These are phyloP conservation scores for Didymella exigua DNA, from an alignment of 2,329 filamentous ascomycete genomes.

Conservation along the genomic window DNA sequence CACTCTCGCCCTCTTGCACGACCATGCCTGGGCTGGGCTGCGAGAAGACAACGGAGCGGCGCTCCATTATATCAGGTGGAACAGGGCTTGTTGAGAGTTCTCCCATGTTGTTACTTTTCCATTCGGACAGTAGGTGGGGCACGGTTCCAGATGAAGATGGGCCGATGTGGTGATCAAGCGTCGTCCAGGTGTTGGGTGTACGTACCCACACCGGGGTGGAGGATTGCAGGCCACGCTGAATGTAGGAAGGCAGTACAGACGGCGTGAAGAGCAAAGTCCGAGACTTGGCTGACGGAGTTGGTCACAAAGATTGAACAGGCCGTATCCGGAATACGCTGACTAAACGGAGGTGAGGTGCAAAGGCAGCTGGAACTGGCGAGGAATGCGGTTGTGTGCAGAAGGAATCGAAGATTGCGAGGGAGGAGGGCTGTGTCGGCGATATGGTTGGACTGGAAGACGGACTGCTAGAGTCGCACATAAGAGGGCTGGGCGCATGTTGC, in stretches of 20 bases:
- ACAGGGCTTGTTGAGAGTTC: constrained; percentile 35
- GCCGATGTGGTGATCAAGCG: constrained; percentile 17
- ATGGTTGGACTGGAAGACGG: constrained; percentile 34
- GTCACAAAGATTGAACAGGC: constrained; percentile 23
- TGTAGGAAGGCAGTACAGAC: constrained; percentile 11
- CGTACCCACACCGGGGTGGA: constrained; percentile 6
- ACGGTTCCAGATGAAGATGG: constrained; percentile 21
- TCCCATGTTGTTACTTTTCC: constrained; percentile 38
- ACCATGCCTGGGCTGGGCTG: constrained; percentile 50
- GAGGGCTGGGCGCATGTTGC: constrained; percentile 32
- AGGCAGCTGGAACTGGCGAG: constrained; percentile 26
- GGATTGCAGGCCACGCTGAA: constrained; percentile 12
- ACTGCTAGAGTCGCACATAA: constrained; percentile 33
- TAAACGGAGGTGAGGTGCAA: constrained; percentile 22
- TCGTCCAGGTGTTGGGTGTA: constrained; percentile 6
- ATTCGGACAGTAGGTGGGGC: constrained; percentile 26
- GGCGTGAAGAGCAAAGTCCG: constrained; percentile 12
- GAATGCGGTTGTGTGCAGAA: constrained; percentile 32
- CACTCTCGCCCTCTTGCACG: constrained; percentile 51
- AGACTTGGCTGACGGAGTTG: constrained; percentile 28
- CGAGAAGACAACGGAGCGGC: constrained; percentile 52
- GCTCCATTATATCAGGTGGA: constrained; percentile 50
- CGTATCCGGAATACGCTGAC: constrained; percentile 30
- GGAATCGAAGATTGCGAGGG: constrained; percentile 34
- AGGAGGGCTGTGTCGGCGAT: constrained; percentile 29